A percentile compares a stretch with the other conserved stretches of the same genome.
These are phyloP conservation scores for Ophiostoma piceae DNA, from an alignment of 2,329 filamentous ascomycete genomes.

Conservation along the genomic window DNA sequence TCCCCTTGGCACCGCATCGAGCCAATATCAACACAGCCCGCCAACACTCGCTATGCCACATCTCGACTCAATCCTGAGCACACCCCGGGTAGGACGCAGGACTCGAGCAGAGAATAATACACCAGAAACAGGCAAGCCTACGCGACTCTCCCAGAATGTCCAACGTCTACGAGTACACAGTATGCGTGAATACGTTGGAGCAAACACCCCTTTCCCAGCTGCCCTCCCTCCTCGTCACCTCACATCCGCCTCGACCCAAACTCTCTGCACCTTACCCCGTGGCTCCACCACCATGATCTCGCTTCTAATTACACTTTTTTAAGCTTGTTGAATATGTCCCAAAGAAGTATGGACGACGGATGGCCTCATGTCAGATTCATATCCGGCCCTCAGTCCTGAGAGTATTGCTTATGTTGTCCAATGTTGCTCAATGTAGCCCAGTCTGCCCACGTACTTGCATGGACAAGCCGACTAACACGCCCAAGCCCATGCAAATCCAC, in stretches of 20 bases:
- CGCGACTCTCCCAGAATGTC: not conserved
- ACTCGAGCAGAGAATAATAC: not conserved
- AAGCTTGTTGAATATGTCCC: not conserved
- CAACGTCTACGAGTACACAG: not conserved
- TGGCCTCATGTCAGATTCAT: not conserved
- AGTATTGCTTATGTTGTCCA: not conserved
- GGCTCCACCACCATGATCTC: not conserved
- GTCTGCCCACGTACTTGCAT: not conserved
- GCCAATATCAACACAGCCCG: conserved; percentile 10
- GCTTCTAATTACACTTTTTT: not conserved
- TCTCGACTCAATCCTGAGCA: not conserved
- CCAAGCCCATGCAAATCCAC: not conserved
- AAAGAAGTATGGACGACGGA: not conserved
- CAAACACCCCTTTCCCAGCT: not conserved
- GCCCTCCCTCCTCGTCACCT: not conserved
- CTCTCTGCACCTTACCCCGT: not conserved
- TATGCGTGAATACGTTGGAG: not conserved
- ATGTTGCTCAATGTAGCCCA: not conserved
- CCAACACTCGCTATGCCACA: conserved; percentile 1
- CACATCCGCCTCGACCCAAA: not conserved
- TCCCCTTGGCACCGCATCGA: not conserved
- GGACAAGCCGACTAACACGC: not conserved
- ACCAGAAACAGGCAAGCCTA: not conserved
- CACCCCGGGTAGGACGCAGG: not conserved
- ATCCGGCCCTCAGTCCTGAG: not conserved